Evolutionary conservation across 2,329 filamentous ascomycete genomes (phyloP).

Genomic region (Thelonectria discophora): DNA sequence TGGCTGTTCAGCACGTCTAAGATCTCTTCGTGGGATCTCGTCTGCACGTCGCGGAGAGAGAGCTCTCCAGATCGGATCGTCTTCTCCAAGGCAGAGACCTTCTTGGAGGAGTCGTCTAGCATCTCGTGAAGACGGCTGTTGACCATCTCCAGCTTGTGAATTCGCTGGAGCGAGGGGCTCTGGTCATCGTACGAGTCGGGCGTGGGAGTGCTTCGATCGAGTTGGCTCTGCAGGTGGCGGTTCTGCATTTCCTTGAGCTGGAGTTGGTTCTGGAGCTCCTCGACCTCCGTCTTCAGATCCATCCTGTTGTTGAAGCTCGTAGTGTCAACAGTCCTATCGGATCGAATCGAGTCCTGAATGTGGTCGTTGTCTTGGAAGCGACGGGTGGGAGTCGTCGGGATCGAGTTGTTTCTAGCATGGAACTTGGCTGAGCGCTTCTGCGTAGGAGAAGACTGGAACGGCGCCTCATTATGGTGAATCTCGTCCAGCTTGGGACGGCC

Average conservation of each 20-base stretch:
- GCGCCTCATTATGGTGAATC: slow-evolving; percentile 83
- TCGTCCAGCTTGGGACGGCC: slow-evolving; percentile 83
- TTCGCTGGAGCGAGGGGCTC: slow-evolving; percentile 79
- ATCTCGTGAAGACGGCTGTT: slow-evolving; percentile 93
- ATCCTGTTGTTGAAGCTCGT: slow-evolving; percentile 86
- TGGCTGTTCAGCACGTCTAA: slow-evolving; percentile 93
- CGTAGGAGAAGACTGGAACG: slow-evolving; percentile 78
- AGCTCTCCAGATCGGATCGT: slow-evolving; percentile 87
- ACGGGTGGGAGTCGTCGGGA: slow-evolving; percentile 79
- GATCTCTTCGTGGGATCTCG: slow-evolving; percentile 92
- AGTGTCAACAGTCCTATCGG: slow-evolving; percentile 84
- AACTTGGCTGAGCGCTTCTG: slow-evolving; percentile 68
- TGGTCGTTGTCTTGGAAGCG: slow-evolving; percentile 69
- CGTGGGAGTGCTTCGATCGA: slow-evolving; percentile 73
- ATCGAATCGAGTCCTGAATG: slow-evolving; percentile 78
- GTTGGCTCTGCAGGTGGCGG: slow-evolving; percentile 86
- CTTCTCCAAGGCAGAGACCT: slow-evolving; percentile 88
- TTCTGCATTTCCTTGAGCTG: slow-evolving; percentile 97
- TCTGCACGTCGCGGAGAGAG: slow-evolving; percentile 88
- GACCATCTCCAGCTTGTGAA: slow-evolving; percentile 91
- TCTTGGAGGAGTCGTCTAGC: slow-evolving; percentile 92
- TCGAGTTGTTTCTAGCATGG: slow-evolving; percentile 70
- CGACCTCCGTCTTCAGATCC: slow-evolving; percentile 89
- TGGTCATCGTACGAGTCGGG: slow-evolving; percentile 77
- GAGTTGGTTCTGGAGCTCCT: slow-evolving; percentile 92